Evolutionary conservation across 768 basidiomycete genomes (phyloP), one percentile per base, ranked within the genome.

Genomic region (Russula sp.): DNA sequence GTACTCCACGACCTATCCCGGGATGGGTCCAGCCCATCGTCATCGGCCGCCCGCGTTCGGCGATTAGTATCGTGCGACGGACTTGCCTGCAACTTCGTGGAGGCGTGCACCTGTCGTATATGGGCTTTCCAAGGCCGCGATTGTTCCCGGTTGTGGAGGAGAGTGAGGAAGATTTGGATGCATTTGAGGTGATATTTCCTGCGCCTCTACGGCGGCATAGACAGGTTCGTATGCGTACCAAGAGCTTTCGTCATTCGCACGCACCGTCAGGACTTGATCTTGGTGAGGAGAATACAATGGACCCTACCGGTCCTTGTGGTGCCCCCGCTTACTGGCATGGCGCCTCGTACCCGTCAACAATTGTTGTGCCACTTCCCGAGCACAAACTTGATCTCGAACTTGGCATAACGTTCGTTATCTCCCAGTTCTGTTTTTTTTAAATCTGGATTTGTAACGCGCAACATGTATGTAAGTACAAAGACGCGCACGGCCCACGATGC

Each of bases 1-100:
- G 87, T 69, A 90, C 98, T 72, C 96, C 96, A 36, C 89, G 89
- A 73, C 93, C 95, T 9, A 83, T 98, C 48, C n/a, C n/a, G n/a
- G n/a, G n/a, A n/a, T n/a, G n/a, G n/a, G n/a, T n/a, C n/a, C n/a
- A n/a, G n/a, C n/a, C n/a, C n/a, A n/a, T n/a, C n/a, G n/a, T n/a
- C n/a, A n/a, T n/a, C n/a, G n/a, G n/a, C n/a, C n/a, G n/a, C n/a
- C n/a, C n/a, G n/a, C n/a, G n/a, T n/a, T n/a, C n/a, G n/a, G n/a
- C n/a, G n/a, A n/a, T n/a, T n/a, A n/a, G n/a, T n/a, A n/a, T n/a
- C n/a, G n/a, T n/a, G n/a, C n/a, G n/a, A n/a, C n/a, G n/a, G n/a
- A n/a, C n/a, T n/a, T n/a, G n/a, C n/a, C n/a, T n/a, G 40, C 78
- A 79, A 22, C 77, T 82, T 64, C 70, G 79, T 55, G 74, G 75